Conservation (phyloP, 78 protist genomes). For the Dictyostelium discoideum region dicty_2.7 NC_007091.3:1783501-1784000, state of each 20-base stretch:
- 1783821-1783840: neutral
- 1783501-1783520: conserved; percentile 84
- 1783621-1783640: conserved; percentile 52
- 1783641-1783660: conserved; percentile 80
- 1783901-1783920: neutral
- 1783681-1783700: conserved; percentile 80
- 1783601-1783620: conserved; percentile 55
- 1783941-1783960: neutral
- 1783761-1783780: conserved; percentile 73
- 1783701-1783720: conserved; percentile 81
- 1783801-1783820: neutral
- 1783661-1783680: conserved; percentile 83
- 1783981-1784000: neutral
- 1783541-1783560: conserved; percentile 60
- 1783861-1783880: conserved; percentile 5
- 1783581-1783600: conserved; percentile 34
- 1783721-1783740: conserved; percentile 56
- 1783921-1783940: neutral
- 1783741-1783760: conserved; percentile 44
- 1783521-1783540: conserved; percentile 67
- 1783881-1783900: neutral
- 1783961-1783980: neutral
- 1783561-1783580: conserved; percentile 69
- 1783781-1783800: conserved; percentile 79
- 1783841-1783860: conserved; percentile 58